phyloP scores from a whole-genome alignment of 768 basidiomycete genomes.

The Leucocoprinus sp. region DNA sequence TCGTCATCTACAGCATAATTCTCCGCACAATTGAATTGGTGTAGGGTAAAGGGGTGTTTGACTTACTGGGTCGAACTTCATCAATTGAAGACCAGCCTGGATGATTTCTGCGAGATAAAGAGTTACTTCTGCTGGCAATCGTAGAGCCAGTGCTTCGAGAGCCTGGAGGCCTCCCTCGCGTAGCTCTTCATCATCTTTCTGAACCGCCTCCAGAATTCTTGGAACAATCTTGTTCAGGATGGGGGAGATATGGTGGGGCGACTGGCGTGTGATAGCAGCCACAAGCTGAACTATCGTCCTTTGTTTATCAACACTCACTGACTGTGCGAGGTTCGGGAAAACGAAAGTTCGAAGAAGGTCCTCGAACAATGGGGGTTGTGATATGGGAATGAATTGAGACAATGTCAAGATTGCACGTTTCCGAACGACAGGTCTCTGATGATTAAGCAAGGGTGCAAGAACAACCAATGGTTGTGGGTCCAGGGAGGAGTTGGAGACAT shows the following conservation, averaged over 20 bases:
- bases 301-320: conserved; percentile 58
- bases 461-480: conserved; percentile 54
- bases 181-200: conserved; percentile 76
- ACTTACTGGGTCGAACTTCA: conserved; percentile 91
- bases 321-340: conserved; percentile 45
- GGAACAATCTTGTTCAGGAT: conserved; percentile 59
- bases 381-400: conserved; percentile 75
- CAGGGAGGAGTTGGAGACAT: conserved; percentile 47
- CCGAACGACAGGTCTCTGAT: conserved; percentile 75
- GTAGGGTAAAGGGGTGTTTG: not conserved
- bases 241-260: conserved; percentile 57
- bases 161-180: conserved; percentile 82
- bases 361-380: conserved; percentile 52
- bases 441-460: conserved; percentile 65
- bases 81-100: conserved; percentile 62
- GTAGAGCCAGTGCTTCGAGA: conserved; percentile 75
- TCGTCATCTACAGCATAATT: conserved; percentile 45
- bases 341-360: conserved; percentile 53
- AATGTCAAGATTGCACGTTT: conserved; percentile 87
- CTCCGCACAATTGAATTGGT: conserved; percentile 18
- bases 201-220: conserved; percentile 58
- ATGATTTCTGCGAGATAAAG: conserved; percentile 63
- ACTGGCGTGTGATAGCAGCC: conserved; percentile 70
- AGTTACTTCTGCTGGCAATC: conserved; percentile 77
- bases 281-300: conserved; percentile 73